These are phyloP conservation scores for Kwoniella shivajii DNA, from an alignment of 1,284 basidiomycete species.

Conservation along the genomic window DNA sequence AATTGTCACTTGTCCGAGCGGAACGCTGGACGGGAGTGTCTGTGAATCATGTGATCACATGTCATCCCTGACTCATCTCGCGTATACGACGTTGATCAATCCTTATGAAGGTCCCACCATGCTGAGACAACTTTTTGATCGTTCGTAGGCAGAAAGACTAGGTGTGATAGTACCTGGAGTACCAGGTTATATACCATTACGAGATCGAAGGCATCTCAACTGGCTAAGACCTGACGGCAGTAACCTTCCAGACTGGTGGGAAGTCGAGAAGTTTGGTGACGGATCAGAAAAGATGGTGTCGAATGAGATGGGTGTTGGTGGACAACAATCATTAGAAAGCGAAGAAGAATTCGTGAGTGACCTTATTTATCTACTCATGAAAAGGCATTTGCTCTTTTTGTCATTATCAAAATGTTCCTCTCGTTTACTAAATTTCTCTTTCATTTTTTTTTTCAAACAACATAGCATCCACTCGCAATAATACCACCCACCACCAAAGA, in stretches of 20 bases:
- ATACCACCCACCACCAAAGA: conserved; percentile 18
- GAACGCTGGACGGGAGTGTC: not conserved
- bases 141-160: conserved; percentile 37
- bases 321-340: not conserved
- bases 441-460: not conserved
- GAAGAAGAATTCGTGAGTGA: conserved; percentile 14
- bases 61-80: not conserved
- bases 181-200: conserved; percentile 46
- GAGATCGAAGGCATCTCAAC: conserved; percentile 31
- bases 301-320: not conserved
- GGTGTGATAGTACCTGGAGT: conserved; percentile 50
- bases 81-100: too few species aligned
- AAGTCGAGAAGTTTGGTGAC: conserved; percentile 24
- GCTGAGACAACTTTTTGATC: not conserved
- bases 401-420: not conserved
- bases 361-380: not conserved
- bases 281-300: not conserved
- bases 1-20: too few species aligned
- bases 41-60: not conserved
- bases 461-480: conserved; percentile 34
- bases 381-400: not conserved
- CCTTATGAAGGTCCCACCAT: too few species aligned
- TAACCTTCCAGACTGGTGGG: conserved; percentile 47
- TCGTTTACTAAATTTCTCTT: not conserved
- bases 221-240: conserved; percentile 35